Base-by-base conservation (phyloP, 176 grass and related monocot genomes). In the bread wheat (Triticum aestivum) region DNA sequence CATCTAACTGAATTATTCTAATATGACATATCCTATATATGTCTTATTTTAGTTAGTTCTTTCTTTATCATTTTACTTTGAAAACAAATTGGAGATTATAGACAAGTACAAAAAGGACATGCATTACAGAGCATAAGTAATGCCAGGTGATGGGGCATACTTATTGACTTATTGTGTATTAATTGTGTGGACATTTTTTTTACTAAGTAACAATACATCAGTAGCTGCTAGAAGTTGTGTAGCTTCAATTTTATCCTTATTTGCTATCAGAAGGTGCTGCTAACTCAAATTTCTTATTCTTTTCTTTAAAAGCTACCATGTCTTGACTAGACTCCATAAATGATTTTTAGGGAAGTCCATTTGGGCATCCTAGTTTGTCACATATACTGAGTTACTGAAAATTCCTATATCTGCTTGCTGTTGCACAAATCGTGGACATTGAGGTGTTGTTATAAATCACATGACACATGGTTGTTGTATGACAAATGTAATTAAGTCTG, bases 41-140 rank as follows among this genome's bases (percentile, higher is more conserved):
- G 26, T 8, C 17, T 21, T 14, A 26, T 33, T 32, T 52, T 34
- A 34, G 41, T 41, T 67, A 67, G 10, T 81, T 81, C 38, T 66
- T 81, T 26, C 49, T 81, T 65, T 14, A 82, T 10, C 11, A 33
- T 82, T 82, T 49, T 67, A 32, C 5, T 66, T 80, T 39, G 37
- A 65, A 32, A 66, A 26, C 15, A 21, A 49, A 32, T 67, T 13
- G 9, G 24, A 49, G 4, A 30, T 68, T 13, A 68, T 3, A 35
- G 24, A 29, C 39, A 66, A 66, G 61, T 66, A 32, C 14, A 80
- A 47, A 41, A 21, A 81, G 14, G 38, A 65, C 61, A 2, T 66
- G 37, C 78, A 29, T 79, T 29, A 11, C 7, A 64, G 23, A 79
- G 39, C 5, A 0, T 80, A 47, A 17, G 3, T 81, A 33, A 69